Evolutionary conservation across 2,329 filamentous ascomycete genomes (phyloP).

Genomic region (Exophiala viscosa): DNA sequence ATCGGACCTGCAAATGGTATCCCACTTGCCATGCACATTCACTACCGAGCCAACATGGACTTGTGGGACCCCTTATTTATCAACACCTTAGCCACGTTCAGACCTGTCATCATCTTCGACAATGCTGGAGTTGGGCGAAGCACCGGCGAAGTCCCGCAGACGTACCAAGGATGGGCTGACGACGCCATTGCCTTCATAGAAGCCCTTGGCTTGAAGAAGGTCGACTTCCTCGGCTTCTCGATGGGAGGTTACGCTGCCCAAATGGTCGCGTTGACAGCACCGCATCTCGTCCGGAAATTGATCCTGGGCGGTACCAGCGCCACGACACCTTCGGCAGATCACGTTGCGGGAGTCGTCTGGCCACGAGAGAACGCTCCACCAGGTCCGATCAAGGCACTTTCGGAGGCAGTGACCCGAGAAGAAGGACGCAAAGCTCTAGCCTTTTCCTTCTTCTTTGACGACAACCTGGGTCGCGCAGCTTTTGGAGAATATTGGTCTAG

Average conservation of each 20-base stretch:
- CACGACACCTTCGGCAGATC: constrained; percentile 6
- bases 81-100: constrained; percentile 11
- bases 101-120: constrained; percentile 21
- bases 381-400: constrained; percentile 1
- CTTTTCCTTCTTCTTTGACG: constrained; percentile 16
- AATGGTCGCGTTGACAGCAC: constrained; percentile 12
- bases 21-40: constrained; percentile 21
- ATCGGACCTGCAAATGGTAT: constrained; percentile 8
- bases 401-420: constrained; percentile 1
- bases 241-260: constrained; percentile 18
- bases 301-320: constrained; percentile 14
- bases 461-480: constrained; percentile 7
- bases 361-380: constrained; percentile 12
- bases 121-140: constrained; percentile 19
- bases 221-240: constrained; percentile 20
- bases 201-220: constrained; percentile 12
- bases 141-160: constrained; percentile 16
- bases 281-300: constrained; percentile 16
- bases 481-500: constrained; percentile 15
- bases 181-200: constrained; percentile 16
- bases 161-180: constrained; percentile 17
- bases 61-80: constrained; percentile 21
- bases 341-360: constrained; percentile 18
- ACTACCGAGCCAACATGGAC: constrained; percentile 21
- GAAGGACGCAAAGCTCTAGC: constrained; percentile 7